phyloP scores from a whole-genome alignment of 306 rosid species.

The Argentina anserina region DNA sequence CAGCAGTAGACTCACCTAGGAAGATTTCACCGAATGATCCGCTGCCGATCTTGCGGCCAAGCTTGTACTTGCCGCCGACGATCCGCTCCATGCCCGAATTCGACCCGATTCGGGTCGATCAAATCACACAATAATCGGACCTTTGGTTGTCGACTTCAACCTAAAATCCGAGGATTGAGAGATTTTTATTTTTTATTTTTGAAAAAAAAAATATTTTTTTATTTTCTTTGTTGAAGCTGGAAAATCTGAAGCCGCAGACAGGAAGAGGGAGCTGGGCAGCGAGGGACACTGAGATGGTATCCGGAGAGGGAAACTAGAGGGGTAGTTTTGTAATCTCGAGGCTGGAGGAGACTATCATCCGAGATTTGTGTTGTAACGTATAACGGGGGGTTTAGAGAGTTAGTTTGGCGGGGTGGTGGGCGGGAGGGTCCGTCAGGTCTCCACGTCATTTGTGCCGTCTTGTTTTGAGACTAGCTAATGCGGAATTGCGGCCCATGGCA shows the following conservation, averaged over 20 bases:
- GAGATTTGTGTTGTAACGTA: background rate
- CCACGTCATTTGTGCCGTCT: background rate
- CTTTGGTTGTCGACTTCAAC: constrained; percentile 11
- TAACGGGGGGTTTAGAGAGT: background rate
- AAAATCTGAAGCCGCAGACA: constrained; percentile 30
- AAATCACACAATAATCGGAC: constrained; percentile 29
- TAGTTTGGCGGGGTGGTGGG: background rate
- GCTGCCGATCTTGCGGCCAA: constrained; percentile 98
- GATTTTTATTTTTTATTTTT: background rate
- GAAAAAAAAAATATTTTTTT: no score
- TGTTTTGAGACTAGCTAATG: no score
- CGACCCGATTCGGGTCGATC: constrained; percentile 30
- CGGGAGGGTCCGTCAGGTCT: background rate
- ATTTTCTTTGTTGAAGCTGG: constrained; percentile 6
- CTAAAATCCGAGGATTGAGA: background rate
- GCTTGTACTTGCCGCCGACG: constrained; percentile 78
- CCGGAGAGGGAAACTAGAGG: background rate
- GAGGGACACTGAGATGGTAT: background rate
- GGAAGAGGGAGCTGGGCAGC: background rate
- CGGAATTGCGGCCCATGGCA: no score
- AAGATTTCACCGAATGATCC: constrained; percentile 97
- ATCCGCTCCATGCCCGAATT: constrained; percentile 66
- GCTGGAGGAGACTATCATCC: background rate
- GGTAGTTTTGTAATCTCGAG: constrained; percentile 13
- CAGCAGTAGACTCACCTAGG: constrained; percentile 49